Base-by-base conservation (phyloP, 2,329 filamentous ascomycete species). In the Xylariaceae sp. region DNA sequence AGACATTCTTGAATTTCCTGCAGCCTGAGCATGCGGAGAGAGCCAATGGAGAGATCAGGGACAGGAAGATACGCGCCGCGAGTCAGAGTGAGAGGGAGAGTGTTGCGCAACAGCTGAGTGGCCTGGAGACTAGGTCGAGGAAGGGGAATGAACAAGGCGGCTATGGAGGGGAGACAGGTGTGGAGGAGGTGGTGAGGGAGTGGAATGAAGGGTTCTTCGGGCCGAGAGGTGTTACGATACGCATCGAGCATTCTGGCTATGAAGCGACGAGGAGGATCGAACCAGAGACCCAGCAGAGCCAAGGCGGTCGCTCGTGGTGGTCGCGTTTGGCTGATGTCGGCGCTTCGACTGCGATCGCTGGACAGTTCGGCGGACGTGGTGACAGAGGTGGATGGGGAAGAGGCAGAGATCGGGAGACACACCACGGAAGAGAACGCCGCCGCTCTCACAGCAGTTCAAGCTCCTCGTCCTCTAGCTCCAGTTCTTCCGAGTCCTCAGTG, bases 191-290 rank as follows among this genome's bases (percentile, higher is more conserved):
- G 0, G 67, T 79, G 1, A 60, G 67, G 41, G 75, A 81, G 56
- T 83, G 80, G 80, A 83, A 83, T 55, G 68, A 72, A 3, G 72
- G 73, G 4, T 82, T 83, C 63, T 83, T 83, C 50, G 64, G 57
- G 1, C 77, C 75, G 2, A 68, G 80, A 11, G 74, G 74, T 12
- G 64, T 82, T 10, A 63, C 57, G 2, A 68, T 83, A 38, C 63
- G 59, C 1, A 57, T 75, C 4, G 52, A 62, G 17, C 56, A 55
- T 17, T 22, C 48, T 11, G 22, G 44, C 42, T 10, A 59, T 54
- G 15, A 53, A 50, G 14, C 58, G 52, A 12, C 59, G 68, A 48
- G 68, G 68, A 0, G 6, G 60, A 2, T 36, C 32, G 17, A 3
- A 41, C 7, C 47, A 40, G 33, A 54, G 47, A 22, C n/a, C 11